These are phyloP conservation scores for Cyclotella sp. DNA, from an alignment of 108 stramenopile species.

Conservation along the genomic window DNA sequence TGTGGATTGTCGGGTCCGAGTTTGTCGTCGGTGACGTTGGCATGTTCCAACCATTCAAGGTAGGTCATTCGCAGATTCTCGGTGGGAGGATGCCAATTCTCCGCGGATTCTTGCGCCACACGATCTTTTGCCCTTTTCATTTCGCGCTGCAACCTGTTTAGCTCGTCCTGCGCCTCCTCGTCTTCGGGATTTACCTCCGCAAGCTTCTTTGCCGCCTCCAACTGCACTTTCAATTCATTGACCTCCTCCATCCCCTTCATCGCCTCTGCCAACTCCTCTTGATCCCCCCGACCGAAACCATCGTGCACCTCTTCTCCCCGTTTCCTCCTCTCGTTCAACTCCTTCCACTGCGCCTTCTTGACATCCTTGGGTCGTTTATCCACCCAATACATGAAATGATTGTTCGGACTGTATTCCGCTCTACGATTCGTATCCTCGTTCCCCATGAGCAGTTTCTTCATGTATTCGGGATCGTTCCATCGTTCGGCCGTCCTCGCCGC, in stretches of 20 bases:
- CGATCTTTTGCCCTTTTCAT: constrained; percentile 23
- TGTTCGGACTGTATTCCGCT: constrained; percentile 81
- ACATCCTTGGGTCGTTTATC: constrained; percentile 45
- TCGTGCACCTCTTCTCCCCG: constrained; percentile 41
- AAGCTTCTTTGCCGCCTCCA: constrained; percentile 24
- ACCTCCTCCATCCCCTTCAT: constrained; percentile 31
- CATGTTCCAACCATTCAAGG: constrained; percentile 87
- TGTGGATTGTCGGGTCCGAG: constrained; percentile 77
- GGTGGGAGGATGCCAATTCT: constrained; percentile 83
- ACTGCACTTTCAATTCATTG: constrained; percentile 15
- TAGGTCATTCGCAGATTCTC: constrained; percentile 79
- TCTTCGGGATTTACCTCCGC: constrained; percentile 36
- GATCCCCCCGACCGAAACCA: constrained; percentile 50
- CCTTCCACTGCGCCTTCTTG: constrained; percentile 26
- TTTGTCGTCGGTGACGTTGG: constrained; percentile 72
- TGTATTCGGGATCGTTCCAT: constrained; percentile 88
- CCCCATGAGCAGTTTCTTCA: constrained; percentile 70
- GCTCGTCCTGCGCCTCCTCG: constrained; percentile 30
- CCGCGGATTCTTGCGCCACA: constrained; percentile 10
- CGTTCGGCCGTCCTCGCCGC: constrained; percentile 79
- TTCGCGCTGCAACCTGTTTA: constrained; percentile 19
- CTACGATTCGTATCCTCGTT: constrained; percentile 66
- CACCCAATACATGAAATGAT: constrained; percentile 98
- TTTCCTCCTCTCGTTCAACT: constrained; percentile 18
- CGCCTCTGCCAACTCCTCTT: constrained; percentile 39